These are phyloP conservation scores for Hortiboletus campestris DNA, from an alignment of 768 basidiomycete genomes.

Conservation along the genomic window DNA sequence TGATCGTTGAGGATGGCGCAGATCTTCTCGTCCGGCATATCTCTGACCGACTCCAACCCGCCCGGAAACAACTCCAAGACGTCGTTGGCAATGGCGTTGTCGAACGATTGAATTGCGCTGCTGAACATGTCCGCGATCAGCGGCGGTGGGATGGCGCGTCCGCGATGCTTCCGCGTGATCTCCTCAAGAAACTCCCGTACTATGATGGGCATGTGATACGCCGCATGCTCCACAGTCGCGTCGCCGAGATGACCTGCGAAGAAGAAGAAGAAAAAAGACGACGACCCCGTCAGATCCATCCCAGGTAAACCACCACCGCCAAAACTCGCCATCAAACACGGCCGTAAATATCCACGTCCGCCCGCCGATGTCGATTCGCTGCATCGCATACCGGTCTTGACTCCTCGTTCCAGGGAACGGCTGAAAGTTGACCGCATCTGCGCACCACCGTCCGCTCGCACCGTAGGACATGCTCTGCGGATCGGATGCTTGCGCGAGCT, in stretches of 20 bases:
- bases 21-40: conserved; percentile 56
- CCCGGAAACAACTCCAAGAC: conserved; percentile 60
- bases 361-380: conserved; percentile 53
- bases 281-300: neutral
- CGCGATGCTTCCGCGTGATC: conserved; percentile 37
- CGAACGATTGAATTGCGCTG: conserved; percentile 58
- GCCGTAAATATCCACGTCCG: conserved; percentile 63
- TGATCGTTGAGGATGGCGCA: conserved; percentile 64
- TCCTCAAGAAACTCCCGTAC: conserved; percentile 56
- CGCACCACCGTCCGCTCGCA: conserved; percentile 38
- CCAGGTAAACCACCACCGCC: neutral
- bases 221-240: conserved; percentile 66
- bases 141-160: conserved; percentile 42
- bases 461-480: conserved; percentile 46
- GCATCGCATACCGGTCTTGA: conserved; percentile 65
- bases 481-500: conserved; percentile 48
- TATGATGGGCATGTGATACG: conserved; percentile 66
- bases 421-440: conserved; percentile 66
- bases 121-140: conserved; percentile 56
- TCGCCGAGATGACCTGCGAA: conserved; percentile 63
- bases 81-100: conserved; percentile 66
- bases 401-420: conserved; percentile 53
- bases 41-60: conserved; percentile 47
- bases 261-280: neutral
- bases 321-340: conserved; percentile 62